Conservation (phyloP, 345 rosid genomes). For the Reutealis trisperma region DNA sequence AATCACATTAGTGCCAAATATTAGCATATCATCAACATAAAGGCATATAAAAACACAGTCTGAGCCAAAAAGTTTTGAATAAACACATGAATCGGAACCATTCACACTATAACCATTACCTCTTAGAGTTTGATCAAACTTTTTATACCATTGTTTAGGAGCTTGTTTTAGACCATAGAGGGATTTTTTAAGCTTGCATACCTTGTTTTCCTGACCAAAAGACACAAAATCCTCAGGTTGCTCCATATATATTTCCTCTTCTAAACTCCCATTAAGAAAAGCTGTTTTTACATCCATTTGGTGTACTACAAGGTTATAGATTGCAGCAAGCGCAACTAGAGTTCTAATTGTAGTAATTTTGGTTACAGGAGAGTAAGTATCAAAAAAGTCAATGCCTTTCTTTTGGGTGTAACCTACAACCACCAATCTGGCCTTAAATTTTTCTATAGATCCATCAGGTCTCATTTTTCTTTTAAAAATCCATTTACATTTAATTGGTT, state of each 20-base stretch:
- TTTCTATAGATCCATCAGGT: neutral
- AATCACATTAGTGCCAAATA: neutral
- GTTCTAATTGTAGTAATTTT: neutral
- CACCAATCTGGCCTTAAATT: neutral
- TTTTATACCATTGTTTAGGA: neutral
- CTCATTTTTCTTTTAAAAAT: neutral
- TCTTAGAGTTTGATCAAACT: neutral
- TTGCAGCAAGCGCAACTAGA: neutral
- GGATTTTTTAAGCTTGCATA: neutral
- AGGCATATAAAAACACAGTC: neutral
- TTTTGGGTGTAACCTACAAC: neutral
- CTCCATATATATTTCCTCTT: neutral
- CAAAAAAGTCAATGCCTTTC: neutral
- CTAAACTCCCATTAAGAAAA: neutral
- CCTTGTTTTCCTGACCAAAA: neutral
- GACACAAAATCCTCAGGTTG: neutral
- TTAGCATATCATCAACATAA: neutral
- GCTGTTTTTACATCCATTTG: neutral
- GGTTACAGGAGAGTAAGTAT: neutral
- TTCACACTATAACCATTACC: neutral
- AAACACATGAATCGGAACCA: neutral
- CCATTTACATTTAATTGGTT: constrained; percentile 4
- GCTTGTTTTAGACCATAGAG: neutral
- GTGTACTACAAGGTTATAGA: neutral
- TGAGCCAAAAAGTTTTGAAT: neutral